Base-by-base conservation (phyloP, 2,329 filamentous ascomycete genomes). In the Aspergillus neoniger region DNA sequence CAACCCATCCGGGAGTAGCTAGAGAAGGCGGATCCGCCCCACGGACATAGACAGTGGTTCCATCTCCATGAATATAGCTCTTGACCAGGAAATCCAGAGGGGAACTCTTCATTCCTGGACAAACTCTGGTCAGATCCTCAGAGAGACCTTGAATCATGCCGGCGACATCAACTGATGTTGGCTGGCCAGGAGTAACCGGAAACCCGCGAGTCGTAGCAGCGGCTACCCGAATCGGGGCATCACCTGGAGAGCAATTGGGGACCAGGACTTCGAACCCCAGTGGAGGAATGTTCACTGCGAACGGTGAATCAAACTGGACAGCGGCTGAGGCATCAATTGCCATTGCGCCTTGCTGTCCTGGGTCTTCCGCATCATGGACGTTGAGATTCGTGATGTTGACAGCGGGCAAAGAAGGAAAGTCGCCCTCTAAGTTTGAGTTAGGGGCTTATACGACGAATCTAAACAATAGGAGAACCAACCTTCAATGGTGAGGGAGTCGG, bases 221-320 rank as follows among this genome's bases (percentile, higher is more conserved):
- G 3, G 91, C 93, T 58, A 98, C 84, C 65, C 87, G 82, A 68
- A 99, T 95, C 64, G 88, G 87, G 3, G 88, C 85, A 58, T 95
- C 88, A 21, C 85, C 80, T 4, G 85, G 81, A 25, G 85, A 82
- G 76, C 95, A 99, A 63, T 92, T 92, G 47, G 91, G 88, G 5
- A 98, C 88, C 50, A 96, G 81, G 30, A 98, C 86, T 64, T 93
- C 88, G 71, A 98, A 97, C 0, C 86, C 88, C 59, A 98, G 86
- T 39, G 89, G 82, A 12, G 95, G 95, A 19, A 97, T 81, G 21
- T 86, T 84, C 56, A 97, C 80, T 60, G 88, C 85, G 54, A 99
- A 76, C 0, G 92, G 91, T 70, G 91, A 96, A 56, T 87, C 81
- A 75, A 98, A 96, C 69, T 85, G 81, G 25, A 91, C 82, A 12